Conservation (phyloP, 352 stramenopile genomes). For the Phytophthora melonis region DNA sequence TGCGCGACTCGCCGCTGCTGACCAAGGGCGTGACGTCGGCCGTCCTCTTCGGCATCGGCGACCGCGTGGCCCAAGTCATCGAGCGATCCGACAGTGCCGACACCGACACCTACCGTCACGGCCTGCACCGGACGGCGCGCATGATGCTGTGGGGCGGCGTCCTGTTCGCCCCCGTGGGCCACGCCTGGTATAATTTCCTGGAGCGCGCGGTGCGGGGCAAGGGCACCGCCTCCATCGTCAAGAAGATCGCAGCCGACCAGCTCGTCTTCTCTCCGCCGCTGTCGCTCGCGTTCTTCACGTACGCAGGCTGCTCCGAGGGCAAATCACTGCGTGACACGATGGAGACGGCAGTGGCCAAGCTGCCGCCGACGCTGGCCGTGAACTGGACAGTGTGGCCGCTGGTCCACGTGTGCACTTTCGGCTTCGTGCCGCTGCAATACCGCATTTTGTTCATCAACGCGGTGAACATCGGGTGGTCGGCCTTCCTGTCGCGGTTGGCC, state of each 20-base stretch:
- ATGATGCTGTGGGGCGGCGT: constrained; percentile 91
- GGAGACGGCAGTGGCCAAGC: constrained; percentile 36
- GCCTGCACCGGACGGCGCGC: constrained; percentile 45
- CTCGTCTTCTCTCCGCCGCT: constrained; percentile 48
- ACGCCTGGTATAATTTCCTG: constrained; percentile 92
- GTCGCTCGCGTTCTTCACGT: constrained; percentile 48
- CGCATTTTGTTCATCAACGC: constrained; percentile 60
- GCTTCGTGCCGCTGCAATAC: constrained; percentile 57
- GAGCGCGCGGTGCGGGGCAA: constrained; percentile 60
- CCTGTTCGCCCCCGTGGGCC: constrained; percentile 86
- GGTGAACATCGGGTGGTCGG: constrained; percentile 55
- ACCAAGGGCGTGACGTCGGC: constrained; percentile 79
- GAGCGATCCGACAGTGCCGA: constrained; percentile 21
- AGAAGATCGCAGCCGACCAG: constrained; percentile 55
- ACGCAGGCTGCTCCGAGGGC: constrained; percentile 40
- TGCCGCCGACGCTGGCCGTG: constrained; percentile 46
- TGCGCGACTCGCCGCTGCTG: constrained; percentile 60
- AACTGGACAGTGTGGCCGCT: constrained; percentile 59
- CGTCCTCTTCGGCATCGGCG: constrained; percentile 72
- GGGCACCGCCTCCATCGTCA: constrained; percentile 26
- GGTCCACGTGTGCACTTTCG: constrained; percentile 53
- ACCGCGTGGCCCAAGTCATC: constrained; percentile 67
- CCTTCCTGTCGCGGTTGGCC: constrained; percentile 57
- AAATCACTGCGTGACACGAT: constrained; percentile 35
- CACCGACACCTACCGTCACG: constrained; percentile 6